These are phyloP conservation scores for Fusarium miscanthi DNA, from an alignment of 2,329 filamentous ascomycete genomes.

Conservation along the genomic window DNA sequence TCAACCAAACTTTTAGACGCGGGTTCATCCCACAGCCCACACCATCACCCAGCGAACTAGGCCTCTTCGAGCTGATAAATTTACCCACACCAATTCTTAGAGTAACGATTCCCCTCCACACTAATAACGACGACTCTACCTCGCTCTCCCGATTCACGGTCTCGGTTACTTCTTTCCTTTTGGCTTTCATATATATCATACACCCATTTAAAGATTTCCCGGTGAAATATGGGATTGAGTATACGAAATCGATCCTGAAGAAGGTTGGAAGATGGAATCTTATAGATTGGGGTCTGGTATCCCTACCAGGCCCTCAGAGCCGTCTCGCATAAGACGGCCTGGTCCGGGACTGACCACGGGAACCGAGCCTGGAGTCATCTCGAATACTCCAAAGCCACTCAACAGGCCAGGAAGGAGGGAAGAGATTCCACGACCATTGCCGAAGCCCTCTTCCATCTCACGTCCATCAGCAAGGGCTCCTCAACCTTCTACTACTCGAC, in stretches of 20 bases:
- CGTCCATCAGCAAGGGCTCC: slow-evolving; percentile 38
- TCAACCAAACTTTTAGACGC: slow-evolving; percentile 38
- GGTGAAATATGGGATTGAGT: slow-evolving; percentile 38
- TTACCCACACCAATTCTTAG: slow-evolving; percentile 40
- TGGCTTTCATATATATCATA: slow-evolving; percentile 32
- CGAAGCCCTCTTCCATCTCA: slow-evolving; percentile 31
- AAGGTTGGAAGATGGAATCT: slow-evolving; percentile 57
- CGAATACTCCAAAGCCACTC: slow-evolving; percentile 40
- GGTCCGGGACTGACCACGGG: slow-evolving; percentile 25
- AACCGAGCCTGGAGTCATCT: slow-evolving; percentile 32
- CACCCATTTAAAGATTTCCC: slow-evolving; percentile 1
- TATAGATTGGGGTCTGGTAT: slow-evolving; percentile 55
- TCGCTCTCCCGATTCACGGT: slow-evolving; percentile 36
- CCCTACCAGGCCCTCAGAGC: slow-evolving; percentile 54
- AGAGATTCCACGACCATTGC: slow-evolving; percentile 29
- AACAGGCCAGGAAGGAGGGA: slow-evolving; percentile 39
- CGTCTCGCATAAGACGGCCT: slow-evolving; percentile 46
- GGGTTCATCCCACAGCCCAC: slow-evolving; percentile 39
- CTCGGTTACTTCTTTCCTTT: slow-evolving; percentile 3
- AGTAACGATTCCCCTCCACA: slow-evolving; percentile 36
- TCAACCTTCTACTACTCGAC: slow-evolving; percentile 39
- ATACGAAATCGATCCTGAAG: slow-evolving; percentile 36
- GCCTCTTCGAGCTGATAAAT: slow-evolving; percentile 37
- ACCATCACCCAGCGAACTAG: slow-evolving; percentile 42
- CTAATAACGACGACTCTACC: slow-evolving; percentile 45